Percentiles rank a stretch among this genome's conserved stretches.
Conservation (phyloP, 441 rosid species). For the Pelargonium myrrhifolium region DNA sequence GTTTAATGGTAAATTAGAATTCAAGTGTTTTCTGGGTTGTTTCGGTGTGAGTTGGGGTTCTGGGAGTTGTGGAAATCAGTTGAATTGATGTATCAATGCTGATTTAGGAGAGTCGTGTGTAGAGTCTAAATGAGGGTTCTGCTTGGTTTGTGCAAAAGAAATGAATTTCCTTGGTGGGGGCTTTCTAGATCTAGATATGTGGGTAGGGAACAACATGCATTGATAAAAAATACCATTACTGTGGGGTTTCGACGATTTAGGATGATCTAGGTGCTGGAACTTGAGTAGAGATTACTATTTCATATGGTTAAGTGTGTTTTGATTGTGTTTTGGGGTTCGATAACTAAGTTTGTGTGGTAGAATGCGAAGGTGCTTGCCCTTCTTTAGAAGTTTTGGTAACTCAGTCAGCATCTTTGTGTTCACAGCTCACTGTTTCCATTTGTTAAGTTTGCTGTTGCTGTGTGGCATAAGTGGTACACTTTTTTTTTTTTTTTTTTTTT, state of each 20-base stretch:
- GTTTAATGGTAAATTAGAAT: no score
- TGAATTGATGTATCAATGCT: no score
- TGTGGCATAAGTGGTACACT: not conserved
- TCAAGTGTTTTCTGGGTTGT: no score
- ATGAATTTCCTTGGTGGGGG: constrained; percentile 4
- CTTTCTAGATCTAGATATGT: not conserved
- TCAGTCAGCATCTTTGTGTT: not conserved
- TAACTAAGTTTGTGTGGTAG: not conserved
- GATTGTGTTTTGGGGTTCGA: not conserved
- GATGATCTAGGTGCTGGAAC: not conserved
- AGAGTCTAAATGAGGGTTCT: no score
- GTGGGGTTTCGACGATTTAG: not conserved
- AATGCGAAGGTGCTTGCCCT: no score
- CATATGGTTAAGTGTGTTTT: not conserved
- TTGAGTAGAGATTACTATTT: not conserved
- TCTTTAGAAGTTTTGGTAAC: not conserved
- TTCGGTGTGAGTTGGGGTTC: no score
- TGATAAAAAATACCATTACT: not conserved
- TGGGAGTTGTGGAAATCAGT: no score
- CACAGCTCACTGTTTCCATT: not conserved
- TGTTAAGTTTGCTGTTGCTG: not conserved
- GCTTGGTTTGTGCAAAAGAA: not conserved
- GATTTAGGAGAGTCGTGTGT: no score
- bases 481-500: not conserved
- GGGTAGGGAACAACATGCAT: not conserved